phyloP scores from a whole-genome alignment of 2,329 filamentous ascomycete species.

The Byssoonygena ceratinophila region DNA sequence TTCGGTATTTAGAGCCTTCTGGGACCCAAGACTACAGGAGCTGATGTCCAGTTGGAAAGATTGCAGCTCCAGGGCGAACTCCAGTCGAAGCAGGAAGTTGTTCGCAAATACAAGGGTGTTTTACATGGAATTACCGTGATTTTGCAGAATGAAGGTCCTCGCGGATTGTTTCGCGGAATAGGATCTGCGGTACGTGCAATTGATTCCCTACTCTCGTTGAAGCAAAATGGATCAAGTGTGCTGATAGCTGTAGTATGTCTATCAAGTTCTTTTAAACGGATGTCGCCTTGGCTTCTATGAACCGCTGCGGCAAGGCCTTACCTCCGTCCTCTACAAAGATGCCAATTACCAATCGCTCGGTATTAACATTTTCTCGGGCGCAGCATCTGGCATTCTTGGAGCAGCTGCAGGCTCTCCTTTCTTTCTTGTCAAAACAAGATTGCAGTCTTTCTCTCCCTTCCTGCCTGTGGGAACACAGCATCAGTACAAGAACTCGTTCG shows the following conservation, averaged over 20 bases:
- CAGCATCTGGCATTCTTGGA: slow-evolving; percentile 77
- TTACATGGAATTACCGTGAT: slow-evolving; percentile 87
- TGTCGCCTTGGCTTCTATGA: slow-evolving; percentile 97
- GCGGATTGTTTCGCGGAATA: slow-evolving; percentile 77
- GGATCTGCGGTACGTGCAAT: slow-evolving; percentile 57
- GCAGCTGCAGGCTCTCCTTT: slow-evolving; percentile 91
- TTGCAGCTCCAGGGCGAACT: slow-evolving; percentile 96
- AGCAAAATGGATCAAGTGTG: background rate
- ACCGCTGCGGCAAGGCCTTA: slow-evolving; percentile 66
- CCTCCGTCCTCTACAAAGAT: slow-evolving; percentile 60
- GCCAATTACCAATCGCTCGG: slow-evolving; percentile 67
- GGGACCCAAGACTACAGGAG: background rate
- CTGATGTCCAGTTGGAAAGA: slow-evolving; percentile 36
- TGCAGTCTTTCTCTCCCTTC: slow-evolving; percentile 89
- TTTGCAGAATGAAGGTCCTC: slow-evolving; percentile 74
- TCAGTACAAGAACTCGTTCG: slow-evolving; percentile 71
- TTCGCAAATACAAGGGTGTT: slow-evolving; percentile 80
- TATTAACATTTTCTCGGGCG: slow-evolving; percentile 89
- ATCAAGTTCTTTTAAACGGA: slow-evolving; percentile 92
- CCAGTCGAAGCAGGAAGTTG: slow-evolving; percentile 72
- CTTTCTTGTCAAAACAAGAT: slow-evolving; percentile 91
- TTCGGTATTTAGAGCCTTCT: slow-evolving; percentile 53
- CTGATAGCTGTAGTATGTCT: slow-evolving; percentile 56
- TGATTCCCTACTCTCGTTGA: background rate
- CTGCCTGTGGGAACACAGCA: slow-evolving; percentile 96